A percentile compares a stretch with the other conserved stretches of the same genome.
Evolutionary conservation across 2,329 filamentous ascomycete genomes (phyloP).

Genomic region (Botrytis paeoniae): DNA sequence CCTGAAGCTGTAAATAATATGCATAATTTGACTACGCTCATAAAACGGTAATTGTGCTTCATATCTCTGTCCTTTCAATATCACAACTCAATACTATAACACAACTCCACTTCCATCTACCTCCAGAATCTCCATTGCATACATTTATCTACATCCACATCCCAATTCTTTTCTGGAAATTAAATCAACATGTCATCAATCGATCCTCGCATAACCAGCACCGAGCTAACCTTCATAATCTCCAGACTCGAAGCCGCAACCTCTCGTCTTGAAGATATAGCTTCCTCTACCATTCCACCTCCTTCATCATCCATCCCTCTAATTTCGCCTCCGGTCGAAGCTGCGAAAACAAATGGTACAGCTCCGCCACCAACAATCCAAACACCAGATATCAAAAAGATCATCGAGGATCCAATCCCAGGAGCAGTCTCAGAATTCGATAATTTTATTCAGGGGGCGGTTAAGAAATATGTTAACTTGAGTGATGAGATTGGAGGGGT

Average conservation of each 20-base stretch:
- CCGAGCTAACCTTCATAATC: constrained; percentile 38
- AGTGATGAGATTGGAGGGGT: constrained; percentile 76
- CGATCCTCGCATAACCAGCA: constrained; percentile 28
- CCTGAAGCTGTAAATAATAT: constrained; percentile 67
- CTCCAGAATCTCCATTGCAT: background rate
- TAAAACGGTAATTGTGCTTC: constrained; percentile 75
- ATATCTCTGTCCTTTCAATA: constrained; percentile 18
- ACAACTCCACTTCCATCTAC: background rate
- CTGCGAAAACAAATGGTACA: constrained; percentile 48
- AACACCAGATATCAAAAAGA: constrained; percentile 28
- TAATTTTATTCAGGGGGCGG: constrained; percentile 66
- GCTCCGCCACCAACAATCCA: constrained; percentile 22
- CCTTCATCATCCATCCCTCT: constrained; percentile 32
- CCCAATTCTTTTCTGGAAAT: constrained; percentile 5
- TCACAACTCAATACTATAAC: background rate
- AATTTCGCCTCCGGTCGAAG: constrained; percentile 32
- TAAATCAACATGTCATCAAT: constrained; percentile 30
- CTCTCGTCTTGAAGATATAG: constrained; percentile 93
- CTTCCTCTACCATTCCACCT: constrained; percentile 67
- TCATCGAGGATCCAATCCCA: constrained; percentile 57
- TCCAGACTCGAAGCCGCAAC: constrained; percentile 93
- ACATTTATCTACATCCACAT: constrained; percentile 1
- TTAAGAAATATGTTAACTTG: constrained; percentile 73
- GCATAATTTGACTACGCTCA: constrained; percentile 94
- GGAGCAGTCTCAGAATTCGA: constrained; percentile 87